Base-by-base conservation (phyloP, 257 asterid species). In the Linaria vulgaris region DNA sequence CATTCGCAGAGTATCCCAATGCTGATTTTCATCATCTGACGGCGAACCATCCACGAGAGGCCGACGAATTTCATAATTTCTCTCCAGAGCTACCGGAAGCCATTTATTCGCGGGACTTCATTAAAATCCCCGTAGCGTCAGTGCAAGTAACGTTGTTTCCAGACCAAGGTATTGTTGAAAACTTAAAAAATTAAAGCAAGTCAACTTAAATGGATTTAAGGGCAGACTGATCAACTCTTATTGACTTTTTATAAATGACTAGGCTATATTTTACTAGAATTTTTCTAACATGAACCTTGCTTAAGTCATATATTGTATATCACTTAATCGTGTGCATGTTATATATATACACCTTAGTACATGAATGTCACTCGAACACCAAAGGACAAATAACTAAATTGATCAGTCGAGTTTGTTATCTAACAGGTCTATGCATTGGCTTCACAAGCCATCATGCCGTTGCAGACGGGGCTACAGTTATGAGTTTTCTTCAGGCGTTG, bases 71-170 rank as follows among this genome's bases (percentile, higher is more conserved):
- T 15, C 38, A 58, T 58, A n/a, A 11, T 58, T 23, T 58, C 31
- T 12, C 25, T 8, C 27, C 63, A 0, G 30, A 37, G 30, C 16
- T 38, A 43, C 63, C 31, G 12, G 10, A 58, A 58, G 30, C 19
- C 9, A 43, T 15, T 19, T 38, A 25, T 17, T 58, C 25, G 9
- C 1, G 1, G 0, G 50, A 58, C 38, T 37, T 10, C 15, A 58
- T 58, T 4, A 34, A 37, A 16, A 38, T 58, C n/a, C 50, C 34
- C 3, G 63, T 58, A 1, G n/a, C 25, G 3, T 48, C 63, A 13
- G n/a, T 58, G 27, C 63, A 58, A 38, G 63, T 38, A 58, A 58
- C 49, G 0, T 58, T 38, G 31, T 58, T 58, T 37, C 50, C 30
- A 1, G 27, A 37, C 22, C 38, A 37, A 38, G 63, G 49, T 34